Percentiles rank a stretch among this genome's conserved stretches.
These are phyloP conservation scores for Saccharomyces hybrid DNA, from an alignment of 1,139 yeast genomes.

Conservation along the genomic window DNA sequence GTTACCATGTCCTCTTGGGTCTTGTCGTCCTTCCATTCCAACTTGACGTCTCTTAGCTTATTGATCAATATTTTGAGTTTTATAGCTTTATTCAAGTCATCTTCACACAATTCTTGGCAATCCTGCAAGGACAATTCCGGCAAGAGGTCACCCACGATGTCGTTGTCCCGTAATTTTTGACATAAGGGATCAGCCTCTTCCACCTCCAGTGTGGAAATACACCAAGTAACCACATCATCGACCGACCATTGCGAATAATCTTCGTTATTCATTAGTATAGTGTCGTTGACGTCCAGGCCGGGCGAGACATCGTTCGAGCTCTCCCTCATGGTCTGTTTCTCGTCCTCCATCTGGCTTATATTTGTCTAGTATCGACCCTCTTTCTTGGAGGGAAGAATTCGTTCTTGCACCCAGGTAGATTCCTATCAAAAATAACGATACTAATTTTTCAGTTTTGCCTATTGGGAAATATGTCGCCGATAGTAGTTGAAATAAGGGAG, in stretches of 20 bases:
- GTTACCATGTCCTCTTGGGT: conserved; percentile 20
- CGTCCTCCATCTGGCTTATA: neutral
- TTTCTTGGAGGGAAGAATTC: neutral
- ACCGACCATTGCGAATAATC: conserved; percentile 14
- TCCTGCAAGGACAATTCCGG: conserved; percentile 55
- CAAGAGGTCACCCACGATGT: conserved; percentile 56
- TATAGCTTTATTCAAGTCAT: conserved; percentile 39
- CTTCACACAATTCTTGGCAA: conserved; percentile 51
- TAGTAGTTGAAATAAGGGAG: neutral
- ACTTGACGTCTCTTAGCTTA: conserved; percentile 24
- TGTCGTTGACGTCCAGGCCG: neutral
- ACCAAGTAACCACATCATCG: conserved; percentile 22
- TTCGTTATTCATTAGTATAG: neutral
- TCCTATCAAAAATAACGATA: neutral
- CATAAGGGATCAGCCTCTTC: conserved; percentile 11
- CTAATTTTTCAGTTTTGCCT: neutral
- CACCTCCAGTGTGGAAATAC: conserved; percentile 11
- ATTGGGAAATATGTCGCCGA: conserved; percentile 1
- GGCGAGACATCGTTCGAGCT: neutral
- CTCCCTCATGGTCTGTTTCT: neutral
- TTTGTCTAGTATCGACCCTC: neutral
- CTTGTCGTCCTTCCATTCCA: conserved; percentile 5
- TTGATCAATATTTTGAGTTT: conserved; percentile 38
- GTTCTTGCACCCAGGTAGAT: neutral
- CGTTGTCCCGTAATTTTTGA: conserved; percentile 41